A percentile compares a stretch with the other conserved stretches of the same genome.
phyloP scores from a whole-genome alignment of 352 stramenopile genomes.

The Phytophthora europaea region DNA sequence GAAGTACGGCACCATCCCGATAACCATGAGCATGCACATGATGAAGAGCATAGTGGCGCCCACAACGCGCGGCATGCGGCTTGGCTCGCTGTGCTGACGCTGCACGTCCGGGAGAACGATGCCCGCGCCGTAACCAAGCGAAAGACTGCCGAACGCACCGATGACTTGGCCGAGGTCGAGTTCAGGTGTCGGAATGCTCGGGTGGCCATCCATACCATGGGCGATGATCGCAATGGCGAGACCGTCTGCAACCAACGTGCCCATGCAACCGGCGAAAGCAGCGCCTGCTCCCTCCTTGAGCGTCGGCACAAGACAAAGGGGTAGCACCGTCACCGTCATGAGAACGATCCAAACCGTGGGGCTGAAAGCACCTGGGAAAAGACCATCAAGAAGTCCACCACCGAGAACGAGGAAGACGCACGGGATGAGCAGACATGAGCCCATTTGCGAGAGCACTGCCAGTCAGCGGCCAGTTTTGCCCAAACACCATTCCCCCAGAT shows the following conservation, averaged over 20 bases:
- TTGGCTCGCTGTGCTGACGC: slow-evolving; percentile 34
- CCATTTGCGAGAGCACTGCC: slow-evolving; percentile 59
- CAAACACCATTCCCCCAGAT: slow-evolving; percentile 68
- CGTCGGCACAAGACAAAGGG: slow-evolving; percentile 43
- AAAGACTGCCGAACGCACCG: slow-evolving; percentile 66
- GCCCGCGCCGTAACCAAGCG: slow-evolving; percentile 59
- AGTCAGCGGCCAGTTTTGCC: slow-evolving; percentile 59
- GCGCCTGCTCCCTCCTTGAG: slow-evolving; percentile 60
- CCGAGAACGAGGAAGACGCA: slow-evolving; percentile 37
- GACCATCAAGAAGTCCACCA: slow-evolving; percentile 44
- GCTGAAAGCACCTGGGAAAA: slow-evolving; percentile 60
- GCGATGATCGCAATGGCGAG: slow-evolving; percentile 59
- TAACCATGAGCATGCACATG: slow-evolving; percentile 51
- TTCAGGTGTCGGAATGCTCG: slow-evolving; percentile 44
- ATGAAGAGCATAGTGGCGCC: slow-evolving; percentile 56
- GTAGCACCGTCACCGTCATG: slow-evolving; percentile 59
- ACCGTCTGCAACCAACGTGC: slow-evolving; percentile 63
- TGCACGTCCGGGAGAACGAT: slow-evolving; percentile 35
- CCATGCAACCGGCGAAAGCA: slow-evolving; percentile 61
- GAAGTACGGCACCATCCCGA: slow-evolving; percentile 52
- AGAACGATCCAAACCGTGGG: slow-evolving; percentile 65
- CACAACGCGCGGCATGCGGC: slow-evolving; percentile 51
- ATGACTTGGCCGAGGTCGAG: slow-evolving; percentile 57
- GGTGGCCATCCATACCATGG: slow-evolving; percentile 59
- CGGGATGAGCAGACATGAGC: slow-evolving; percentile 50